Evolutionary conservation across 495 filamentous ascomycete genomes (phyloP), one percentile per base, ranked within the genome.

Genomic region (Apiosordaria backusii): DNA sequence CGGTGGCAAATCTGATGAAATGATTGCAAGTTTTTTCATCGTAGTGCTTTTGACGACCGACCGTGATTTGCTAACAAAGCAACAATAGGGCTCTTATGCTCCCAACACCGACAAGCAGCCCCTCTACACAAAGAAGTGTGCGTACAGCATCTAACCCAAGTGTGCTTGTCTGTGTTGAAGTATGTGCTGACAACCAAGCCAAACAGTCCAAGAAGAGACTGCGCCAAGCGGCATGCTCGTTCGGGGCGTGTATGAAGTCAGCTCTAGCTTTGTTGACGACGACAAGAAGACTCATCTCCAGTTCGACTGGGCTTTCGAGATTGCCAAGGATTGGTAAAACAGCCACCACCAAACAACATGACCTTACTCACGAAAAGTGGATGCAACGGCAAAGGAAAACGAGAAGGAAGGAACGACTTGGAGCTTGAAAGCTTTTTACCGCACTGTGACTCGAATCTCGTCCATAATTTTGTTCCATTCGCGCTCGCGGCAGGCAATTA

Each of bases 291-390:
- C 82, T 29, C 92, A 98, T 77, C 83, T 99, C 50, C 79, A 87
- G 71, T 98, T 99, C 78, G 88, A 93, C 64, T 99, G 95, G 95
- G 83, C 86, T 60, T 97, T 99, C 71, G 89, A 97, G 70, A 97
- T 99, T 73, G 84, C 86, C 76, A 99, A 97, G 84, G 90, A 94
- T 74, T 98, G 95, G 96, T 89, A 87, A 73, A 64, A 4, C 25
- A 5, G 22, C 19, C 10, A 16, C 29, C 27, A 13, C 35, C n/a
- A 13, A 45, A 7, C 10, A 29, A 45, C 35, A 45, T 45, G 10
- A 45, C 9, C 10, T 45, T n/a, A n/a, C 35, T 45, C 35, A 45
- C 35, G 1, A 45, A 7, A 7, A 45, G 9, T 13, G 35, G 35
- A 45, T 45, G 5, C 9, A 45, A 13, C 35, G 10, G 13, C 16